Evolutionary conservation across 768 basidiomycete species (phyloP), one percentile per base, ranked within the genome.

Genomic region (Porpolomopsis calyptriformis): DNA sequence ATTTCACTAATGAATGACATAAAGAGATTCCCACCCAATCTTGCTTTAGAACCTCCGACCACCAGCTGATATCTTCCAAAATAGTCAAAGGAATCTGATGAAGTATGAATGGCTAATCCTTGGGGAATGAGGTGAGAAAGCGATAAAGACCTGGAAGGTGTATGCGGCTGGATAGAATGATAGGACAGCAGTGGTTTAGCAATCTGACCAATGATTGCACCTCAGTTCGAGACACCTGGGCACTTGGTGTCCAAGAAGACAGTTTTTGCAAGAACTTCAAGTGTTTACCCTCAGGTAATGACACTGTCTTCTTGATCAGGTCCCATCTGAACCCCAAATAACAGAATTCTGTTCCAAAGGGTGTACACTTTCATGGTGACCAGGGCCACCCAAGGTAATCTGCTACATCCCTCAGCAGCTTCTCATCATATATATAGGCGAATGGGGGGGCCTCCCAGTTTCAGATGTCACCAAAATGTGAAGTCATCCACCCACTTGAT

Each of bases 271-370:
- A 22, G n/a, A 26, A 45, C 24, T 45, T 45, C 3, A 3, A 3
- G 2, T 22, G 27, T 24, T 45, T 45, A 6, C 14, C 12, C 9
- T 45, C 43, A 6, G 43, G 43, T 1, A 67, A 51, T 1, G 53
- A 50, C 1, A 65, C 61, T 1, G 52, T 49, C 14, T 53, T 52
- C 4, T 24, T n/a, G 4, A 23, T 39, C 5, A 68, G 34, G 45
- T 64, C 52, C 65, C 64, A 66, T 1, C 35, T 23, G 29, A 64
- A 61, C 1, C 64, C 63, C 12, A 63, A 39, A 42, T 60, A 67
- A 2, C 38, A 43, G 25, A 52, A 51, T 0, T 20, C 18, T 26
- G 38, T 31, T 0, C 10, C 19, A 44, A 61, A 64, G 4, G 48
- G 47, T 1, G 46, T 22, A 25, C 52, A 56, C 29, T 57, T 55